Base-by-base conservation (phyloP, 495 filamentous ascomycete genomes). In the Penicillium longicatenatum region DNA sequence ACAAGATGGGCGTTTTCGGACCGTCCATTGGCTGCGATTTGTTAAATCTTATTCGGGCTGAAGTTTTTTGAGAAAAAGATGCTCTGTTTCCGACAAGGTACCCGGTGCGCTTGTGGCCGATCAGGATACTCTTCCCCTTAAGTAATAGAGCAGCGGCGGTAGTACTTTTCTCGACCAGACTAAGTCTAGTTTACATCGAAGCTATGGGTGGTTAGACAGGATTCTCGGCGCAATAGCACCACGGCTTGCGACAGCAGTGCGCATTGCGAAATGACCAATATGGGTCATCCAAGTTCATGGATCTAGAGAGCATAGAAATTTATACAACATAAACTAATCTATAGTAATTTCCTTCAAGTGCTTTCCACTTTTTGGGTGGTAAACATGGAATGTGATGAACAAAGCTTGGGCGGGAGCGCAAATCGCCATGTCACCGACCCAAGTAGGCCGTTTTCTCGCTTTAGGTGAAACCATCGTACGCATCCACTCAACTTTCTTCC, bases 381-480 rank as follows among this genome's bases (percentile, higher is more conserved):
- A 46, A 21, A 54, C 47, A 55, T 52, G 58, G 61, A 60, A 69
- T 53, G 61, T 68, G 64, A 65, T 62, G 66, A 50, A 39, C 37
- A 51, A 35, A 55, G 54, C 57, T 57, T 46, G 50, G 53, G 50
- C 63, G 67, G 63, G 67, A 65, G 68, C 61, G 74, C 67, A 68
- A 70, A 65, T 65, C 65, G 64, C 66, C 69, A 71, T 74, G 72
- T 71, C 67, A 71, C 69, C 70, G 66, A 72, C 67, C 66, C 70
- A 70, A 63, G 63, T 66, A 65, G 64, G 56, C 67, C 64, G 67
- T 63, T 69, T 73, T 75, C 69, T 75, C 72, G 72, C 69, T 71
- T 73, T 67, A 70, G 65, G 71, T 75, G 73, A 75, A 77, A 77
- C 73, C 68, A 67, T 71, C 72, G 68, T 73, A 73, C 71, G 47